Conservation (phyloP, 805 yeast genomes). For the Metschnikowia shivogae region DNA sequence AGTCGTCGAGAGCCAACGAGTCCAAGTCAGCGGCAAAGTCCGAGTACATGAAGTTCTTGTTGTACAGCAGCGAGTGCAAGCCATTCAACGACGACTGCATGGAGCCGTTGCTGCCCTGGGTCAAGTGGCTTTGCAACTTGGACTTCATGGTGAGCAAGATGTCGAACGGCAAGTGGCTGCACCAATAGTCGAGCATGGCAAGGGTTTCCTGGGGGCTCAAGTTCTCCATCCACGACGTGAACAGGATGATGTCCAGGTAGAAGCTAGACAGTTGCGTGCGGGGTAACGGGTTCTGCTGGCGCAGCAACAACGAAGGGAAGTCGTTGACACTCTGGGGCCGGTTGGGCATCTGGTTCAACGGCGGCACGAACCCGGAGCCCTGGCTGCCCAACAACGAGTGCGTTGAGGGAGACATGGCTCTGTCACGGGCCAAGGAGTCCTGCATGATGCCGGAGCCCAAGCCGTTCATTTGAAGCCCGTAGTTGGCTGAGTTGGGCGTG, state of each 20-base stretch:
- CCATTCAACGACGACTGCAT: constrained; percentile 3
- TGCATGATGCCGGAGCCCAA: constrained; percentile 2
- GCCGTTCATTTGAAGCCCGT: constrained; percentile 3
- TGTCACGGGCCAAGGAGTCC: constrained; percentile 18
- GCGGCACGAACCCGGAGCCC: constrained; percentile 25
- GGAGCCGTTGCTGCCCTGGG: not conserved
- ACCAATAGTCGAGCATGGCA: constrained; percentile 50
- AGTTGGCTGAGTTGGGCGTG: constrained; percentile 14
- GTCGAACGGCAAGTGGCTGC: constrained; percentile 49
- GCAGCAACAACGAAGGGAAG: constrained; percentile 18
- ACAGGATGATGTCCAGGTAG: constrained; percentile 44
- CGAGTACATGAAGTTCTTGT: constrained; percentile 5
- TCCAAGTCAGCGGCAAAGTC: constrained; percentile 15
- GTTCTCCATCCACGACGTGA: constrained; percentile 29
- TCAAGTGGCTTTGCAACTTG: constrained; percentile 40
- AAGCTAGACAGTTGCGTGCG: constrained; percentile 18
- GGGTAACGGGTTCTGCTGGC: constrained; percentile 5
- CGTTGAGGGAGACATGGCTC: constrained; percentile 20
- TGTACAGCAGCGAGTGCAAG: constrained; percentile 12
- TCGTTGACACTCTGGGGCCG: constrained; percentile 44
- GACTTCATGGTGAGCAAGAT: constrained; percentile 46
- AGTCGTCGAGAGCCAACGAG: constrained; percentile 11
- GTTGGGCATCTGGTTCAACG: constrained; percentile 30
- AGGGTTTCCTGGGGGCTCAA: constrained; percentile 50
- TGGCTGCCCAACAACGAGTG: constrained; percentile 26